A percentile compares a stretch with the other conserved stretches of the same genome.
Evolutionary conservation across 768 basidiomycete genomes (phyloP).

Genomic region (Leccinellum luteum): DNA sequence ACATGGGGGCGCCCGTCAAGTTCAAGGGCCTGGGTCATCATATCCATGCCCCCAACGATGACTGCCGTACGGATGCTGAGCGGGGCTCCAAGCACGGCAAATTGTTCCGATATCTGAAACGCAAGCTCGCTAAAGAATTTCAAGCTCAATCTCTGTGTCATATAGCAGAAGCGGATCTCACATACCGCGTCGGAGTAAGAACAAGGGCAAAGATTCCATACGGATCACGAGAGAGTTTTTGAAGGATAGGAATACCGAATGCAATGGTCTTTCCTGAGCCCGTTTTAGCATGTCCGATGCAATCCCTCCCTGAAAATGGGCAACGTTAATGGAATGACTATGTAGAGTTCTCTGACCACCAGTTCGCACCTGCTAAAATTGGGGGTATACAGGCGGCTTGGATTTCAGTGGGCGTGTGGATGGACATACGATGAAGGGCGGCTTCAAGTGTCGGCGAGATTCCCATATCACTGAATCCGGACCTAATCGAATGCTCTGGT

Average conservation of each 20-base stretch:
- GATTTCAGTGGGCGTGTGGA: constrained; percentile 79
- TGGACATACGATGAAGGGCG: constrained; percentile 80
- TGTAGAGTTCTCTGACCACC: not conserved
- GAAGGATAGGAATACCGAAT: constrained; percentile 93
- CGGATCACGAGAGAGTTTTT: constrained; percentile 83
- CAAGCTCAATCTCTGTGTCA: not conserved
- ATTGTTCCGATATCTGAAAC: constrained; percentile 96
- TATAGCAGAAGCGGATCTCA: not conserved
- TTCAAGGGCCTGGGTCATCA: constrained; percentile 90
- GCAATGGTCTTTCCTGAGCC: constrained; percentile 98
- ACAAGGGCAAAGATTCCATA: constrained; percentile 94
- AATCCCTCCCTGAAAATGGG: constrained; percentile 74
- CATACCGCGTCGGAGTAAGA: constrained; percentile 90
- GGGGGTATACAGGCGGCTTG: constrained; percentile 90
- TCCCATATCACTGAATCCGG: constrained; percentile 59
- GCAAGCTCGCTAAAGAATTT: constrained; percentile 74
- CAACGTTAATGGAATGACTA: not conserved
- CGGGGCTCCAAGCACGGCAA: constrained; percentile 81
- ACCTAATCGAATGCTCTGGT: constrained; percentile 17
- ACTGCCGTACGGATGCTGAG: constrained; percentile 84
- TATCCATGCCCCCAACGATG: constrained; percentile 97
- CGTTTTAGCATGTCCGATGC: constrained; percentile 97
- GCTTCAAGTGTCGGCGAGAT: constrained; percentile 57
- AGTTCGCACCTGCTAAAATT: constrained; percentile 63
- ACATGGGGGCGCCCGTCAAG: constrained; percentile 85